Evolutionary conservation across 306 rosid genomes (phyloP).

Genomic region (Macrotyloma uniflorum): DNA sequence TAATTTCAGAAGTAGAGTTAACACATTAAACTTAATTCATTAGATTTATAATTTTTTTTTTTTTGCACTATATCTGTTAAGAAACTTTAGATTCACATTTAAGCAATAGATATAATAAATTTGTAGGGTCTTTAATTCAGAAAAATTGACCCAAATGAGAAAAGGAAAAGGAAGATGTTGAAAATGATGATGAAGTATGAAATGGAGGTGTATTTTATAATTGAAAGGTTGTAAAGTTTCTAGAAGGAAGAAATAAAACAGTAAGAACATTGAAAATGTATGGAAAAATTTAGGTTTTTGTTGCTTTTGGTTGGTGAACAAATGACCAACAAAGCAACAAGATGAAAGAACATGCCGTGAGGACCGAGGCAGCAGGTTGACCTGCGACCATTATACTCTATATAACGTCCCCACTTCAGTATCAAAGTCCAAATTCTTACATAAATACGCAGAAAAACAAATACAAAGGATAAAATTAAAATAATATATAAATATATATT

Average conservation of each 20-base stretch:
- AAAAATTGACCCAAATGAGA: conserved; percentile 37
- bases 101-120: background rate
- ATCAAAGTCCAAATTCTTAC: background rate
- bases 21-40: too few relatives aligned
- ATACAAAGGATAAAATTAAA: background rate
- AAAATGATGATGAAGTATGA: conserved; percentile 30
- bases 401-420: background rate
- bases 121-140: conserved; percentile 28
- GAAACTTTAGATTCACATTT: too few relatives aligned
- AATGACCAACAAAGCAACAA: conserved; percentile 49
- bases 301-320: conserved; percentile 70
- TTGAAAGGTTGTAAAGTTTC: conserved; percentile 20
- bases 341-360: background rate
- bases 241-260: conserved; percentile 44
- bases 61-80: too few relatives aligned
- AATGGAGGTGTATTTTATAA: conserved; percentile 32
- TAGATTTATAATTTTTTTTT: too few relatives aligned
- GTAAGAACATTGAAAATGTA: conserved; percentile 35
- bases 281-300: conserved; percentile 31
- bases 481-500: background rate
- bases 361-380: background rate
- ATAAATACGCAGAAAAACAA: background rate
- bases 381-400: background rate
- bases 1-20: too few relatives aligned
- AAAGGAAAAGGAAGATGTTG: conserved; percentile 29